These are phyloP conservation scores for Rutstroemia sydowiana DNA, from an alignment of 2,329 filamentous ascomycete species.

Conservation along the genomic window DNA sequence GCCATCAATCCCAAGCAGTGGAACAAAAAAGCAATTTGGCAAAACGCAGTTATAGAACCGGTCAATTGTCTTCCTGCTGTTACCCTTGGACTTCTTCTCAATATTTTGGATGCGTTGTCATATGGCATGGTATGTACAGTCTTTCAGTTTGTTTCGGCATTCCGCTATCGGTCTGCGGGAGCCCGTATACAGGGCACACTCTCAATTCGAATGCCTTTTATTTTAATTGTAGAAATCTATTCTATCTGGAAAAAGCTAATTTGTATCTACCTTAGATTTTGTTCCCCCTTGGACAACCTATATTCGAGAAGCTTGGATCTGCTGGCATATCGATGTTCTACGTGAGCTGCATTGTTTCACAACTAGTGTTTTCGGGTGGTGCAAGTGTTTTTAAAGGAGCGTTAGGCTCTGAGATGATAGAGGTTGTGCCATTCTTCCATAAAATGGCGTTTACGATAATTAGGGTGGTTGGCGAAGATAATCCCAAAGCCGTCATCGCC, in stretches of 20 bases:
- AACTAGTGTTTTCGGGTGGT: conserved; percentile 77
- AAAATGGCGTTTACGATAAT: conserved; percentile 94
- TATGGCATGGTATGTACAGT: conserved; percentile 53
- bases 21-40: conserved; percentile 59
- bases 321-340: conserved; percentile 99
- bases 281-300: conserved; percentile 79
- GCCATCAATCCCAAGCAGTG: conserved; percentile 61
- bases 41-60: conserved; percentile 58
- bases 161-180: neutral
- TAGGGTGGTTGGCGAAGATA: conserved; percentile 65
- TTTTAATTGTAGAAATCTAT: neutral
- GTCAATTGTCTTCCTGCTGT: conserved; percentile 74
- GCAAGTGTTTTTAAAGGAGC: conserved; percentile 86
- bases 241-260: neutral
- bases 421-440: conserved; percentile 97
- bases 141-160: neutral
- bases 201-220: neutral
- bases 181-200: neutral
- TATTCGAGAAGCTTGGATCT: conserved; percentile 79
- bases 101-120: conserved; percentile 88
- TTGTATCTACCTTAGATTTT: conserved; percentile 50
- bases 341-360: conserved; percentile 91
- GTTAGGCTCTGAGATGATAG: conserved; percentile 94
- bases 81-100: conserved; percentile 79
- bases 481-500: conserved; percentile 79